Conservation (phyloP, 1,139 yeast species). For the Candida anutae region DNA sequence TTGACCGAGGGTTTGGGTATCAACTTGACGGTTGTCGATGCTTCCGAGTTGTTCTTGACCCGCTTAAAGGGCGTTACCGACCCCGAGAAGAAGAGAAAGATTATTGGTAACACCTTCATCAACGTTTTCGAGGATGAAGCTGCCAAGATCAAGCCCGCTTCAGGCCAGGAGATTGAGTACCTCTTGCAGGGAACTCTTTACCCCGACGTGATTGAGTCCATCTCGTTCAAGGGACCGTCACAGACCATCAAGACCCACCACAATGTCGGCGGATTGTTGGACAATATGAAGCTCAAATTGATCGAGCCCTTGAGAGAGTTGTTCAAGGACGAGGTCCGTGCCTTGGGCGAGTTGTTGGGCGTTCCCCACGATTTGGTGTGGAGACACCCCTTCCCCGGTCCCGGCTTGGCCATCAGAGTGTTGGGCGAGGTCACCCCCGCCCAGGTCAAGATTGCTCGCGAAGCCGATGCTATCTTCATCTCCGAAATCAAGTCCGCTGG, state of each 20-base stretch:
- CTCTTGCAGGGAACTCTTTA: constrained; percentile 94
- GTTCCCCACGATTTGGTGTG: constrained; percentile 96
- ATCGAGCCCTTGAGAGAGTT: constrained; percentile 98
- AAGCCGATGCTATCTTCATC: constrained; percentile 92
- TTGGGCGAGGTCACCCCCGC: constrained; percentile 91
- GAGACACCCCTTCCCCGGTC: constrained; percentile 99
- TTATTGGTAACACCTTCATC: constrained; percentile 96
- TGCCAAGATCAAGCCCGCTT: constrained; percentile 80
- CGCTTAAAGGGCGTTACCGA: constrained; percentile 91
- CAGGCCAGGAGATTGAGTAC: constrained; percentile 86
- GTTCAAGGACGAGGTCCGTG: constrained; percentile 98
- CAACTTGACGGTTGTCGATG: constrained; percentile 90
- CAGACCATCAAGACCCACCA: constrained; percentile 99
- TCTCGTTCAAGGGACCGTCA: constrained; percentile 98
- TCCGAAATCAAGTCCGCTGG: constrained; percentile 94
- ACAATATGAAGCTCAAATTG: constrained; percentile 95
- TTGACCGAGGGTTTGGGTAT: constrained; percentile 90
- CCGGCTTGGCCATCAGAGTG: constrained; percentile 98
- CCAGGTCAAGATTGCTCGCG: constrained; percentile 94
- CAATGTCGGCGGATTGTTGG: constrained; percentile 96
- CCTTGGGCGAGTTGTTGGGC: constrained; percentile 87
- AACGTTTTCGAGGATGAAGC: constrained; percentile 97
- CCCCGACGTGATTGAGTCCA: constrained; percentile 98
- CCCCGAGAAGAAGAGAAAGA: constrained; percentile 98
- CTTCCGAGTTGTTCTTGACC: constrained; percentile 79